phyloP scores from a whole-genome alignment of 2,329 filamentous ascomycete genomes.

The Colletotrichum sidae region DNA sequence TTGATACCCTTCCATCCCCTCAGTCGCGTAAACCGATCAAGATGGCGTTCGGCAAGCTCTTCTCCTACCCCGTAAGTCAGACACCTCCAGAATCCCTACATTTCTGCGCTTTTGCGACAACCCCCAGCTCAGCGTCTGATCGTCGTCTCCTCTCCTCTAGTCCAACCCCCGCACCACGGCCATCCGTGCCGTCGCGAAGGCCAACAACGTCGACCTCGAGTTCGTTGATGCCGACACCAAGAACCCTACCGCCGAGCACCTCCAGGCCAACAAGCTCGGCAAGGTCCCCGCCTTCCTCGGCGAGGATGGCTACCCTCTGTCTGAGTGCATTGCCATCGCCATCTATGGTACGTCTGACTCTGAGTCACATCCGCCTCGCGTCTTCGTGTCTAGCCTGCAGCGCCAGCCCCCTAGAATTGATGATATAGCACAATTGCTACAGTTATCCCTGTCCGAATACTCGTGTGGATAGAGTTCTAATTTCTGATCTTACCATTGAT shows the following conservation, averaged over 20 bases:
- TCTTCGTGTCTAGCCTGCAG: slow-evolving; percentile 20
- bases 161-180: slow-evolving; percentile 89
- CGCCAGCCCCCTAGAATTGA: slow-evolving; percentile 58
- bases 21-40: slow-evolving; percentile 58
- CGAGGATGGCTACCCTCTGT: slow-evolving; percentile 88
- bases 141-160: slow-evolving; percentile 65
- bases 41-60: slow-evolving; percentile 98
- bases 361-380: slow-evolving; percentile 34
- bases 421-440: slow-evolving; percentile 81
- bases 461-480: slow-evolving; percentile 90
- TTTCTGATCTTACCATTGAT: slow-evolving; percentile 72
- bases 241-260: slow-evolving; percentile 80
- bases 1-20: slow-evolving; percentile 41
- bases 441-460: slow-evolving; percentile 97
- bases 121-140: slow-evolving; percentile 46
- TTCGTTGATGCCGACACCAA: slow-evolving; percentile 77
- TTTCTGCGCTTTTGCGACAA: not conserved
- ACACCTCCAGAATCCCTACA: slow-evolving; percentile 7
- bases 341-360: slow-evolving; percentile 87
- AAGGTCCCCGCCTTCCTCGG: slow-evolving; percentile 95
- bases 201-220: slow-evolving; percentile 94
- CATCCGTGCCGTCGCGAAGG: slow-evolving; percentile 95
- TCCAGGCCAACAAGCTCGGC: slow-evolving; percentile 86
- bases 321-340: slow-evolving; percentile 92
- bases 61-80: slow-evolving; percentile 79